Evolutionary conservation across 1,284 basidiomycete species (phyloP).

Genomic region (Microstroma glucosiphilum): DNA sequence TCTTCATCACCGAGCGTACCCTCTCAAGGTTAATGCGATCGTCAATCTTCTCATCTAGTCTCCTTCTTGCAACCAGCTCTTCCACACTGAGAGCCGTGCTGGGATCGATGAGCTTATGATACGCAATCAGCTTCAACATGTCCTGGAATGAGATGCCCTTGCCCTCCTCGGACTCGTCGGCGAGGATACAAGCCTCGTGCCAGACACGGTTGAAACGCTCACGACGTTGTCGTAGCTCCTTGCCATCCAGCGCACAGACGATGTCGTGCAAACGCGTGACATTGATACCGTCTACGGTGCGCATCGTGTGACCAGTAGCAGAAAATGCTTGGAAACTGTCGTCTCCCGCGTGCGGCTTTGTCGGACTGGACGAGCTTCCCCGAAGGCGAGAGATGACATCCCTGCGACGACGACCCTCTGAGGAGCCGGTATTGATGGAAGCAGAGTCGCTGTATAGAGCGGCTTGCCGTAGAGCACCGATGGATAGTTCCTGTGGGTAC

Average conservation of each 20-base stretch:
- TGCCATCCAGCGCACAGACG: constrained; percentile 20
- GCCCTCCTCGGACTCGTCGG: constrained; percentile 57
- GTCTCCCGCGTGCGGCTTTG: not conserved
- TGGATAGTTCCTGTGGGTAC: constrained; percentile 26
- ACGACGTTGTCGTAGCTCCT: constrained; percentile 34
- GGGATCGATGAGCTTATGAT: constrained; percentile 86
- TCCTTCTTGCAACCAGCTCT: constrained; percentile 42
- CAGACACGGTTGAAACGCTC: constrained; percentile 44
- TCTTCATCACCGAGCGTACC: constrained; percentile 36
- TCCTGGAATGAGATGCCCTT: constrained; percentile 73
- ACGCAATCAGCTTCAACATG: constrained; percentile 81
- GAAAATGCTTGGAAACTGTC: constrained; percentile 15
- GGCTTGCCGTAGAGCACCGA: constrained; percentile 14
- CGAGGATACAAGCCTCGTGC: constrained; percentile 45
- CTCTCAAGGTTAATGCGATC: constrained; percentile 37
- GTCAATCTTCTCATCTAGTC: constrained; percentile 36
- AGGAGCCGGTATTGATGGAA: not conserved
- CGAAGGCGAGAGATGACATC: constrained; percentile 11
- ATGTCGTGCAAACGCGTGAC: constrained; percentile 21
- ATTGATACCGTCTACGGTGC: constrained; percentile 22
- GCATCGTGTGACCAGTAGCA: constrained; percentile 1
- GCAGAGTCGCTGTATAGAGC: not conserved
- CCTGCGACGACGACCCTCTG: not conserved
- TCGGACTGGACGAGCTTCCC: constrained; percentile 10
- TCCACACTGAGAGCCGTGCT: constrained; percentile 47